Conservation (phyloP, 1,284 basidiomycete species). For the Anthracocystis panici-leucophaei region DNA sequence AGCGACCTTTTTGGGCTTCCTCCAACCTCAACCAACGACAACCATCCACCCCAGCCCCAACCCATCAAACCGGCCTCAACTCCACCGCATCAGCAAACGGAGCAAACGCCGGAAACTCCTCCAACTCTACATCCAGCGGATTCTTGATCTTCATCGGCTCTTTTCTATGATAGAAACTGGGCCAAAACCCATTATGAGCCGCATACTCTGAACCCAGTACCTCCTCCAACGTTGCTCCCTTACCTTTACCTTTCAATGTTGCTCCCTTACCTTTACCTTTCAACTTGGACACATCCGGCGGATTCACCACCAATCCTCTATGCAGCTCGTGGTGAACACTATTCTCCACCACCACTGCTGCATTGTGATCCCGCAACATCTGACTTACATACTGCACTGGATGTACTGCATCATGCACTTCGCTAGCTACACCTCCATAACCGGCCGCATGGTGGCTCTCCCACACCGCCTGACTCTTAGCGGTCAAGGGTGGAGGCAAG, state of each 20-base stretch:
- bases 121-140: constrained; percentile 15
- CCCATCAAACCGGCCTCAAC: constrained; percentile 2
- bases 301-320: too few relatives aligned
- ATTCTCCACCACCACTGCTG: constrained; percentile 22
- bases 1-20: too few relatives aligned
- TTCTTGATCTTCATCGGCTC: constrained; percentile 12
- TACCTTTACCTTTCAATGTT: too few relatives aligned
- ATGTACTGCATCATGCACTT: constrained; percentile 12
- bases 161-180: background rate
- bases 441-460: background rate
- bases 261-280: background rate
- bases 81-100: constrained; percentile 19
- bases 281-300: too few relatives aligned
- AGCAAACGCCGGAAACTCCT: constrained; percentile 11
- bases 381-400: constrained; percentile 26
- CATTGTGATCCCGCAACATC: constrained; percentile 15
- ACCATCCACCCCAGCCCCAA: too few relatives aligned
- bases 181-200: constrained; percentile 14
- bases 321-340: constrained; percentile 6
- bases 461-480: constrained; percentile 8
- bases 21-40: too few relatives aligned
- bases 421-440: background rate
- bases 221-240: background rate
- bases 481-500: constrained; percentile 10
- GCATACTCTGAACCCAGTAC: background rate